Percentiles rank a stretch among this genome's conserved stretches.
phyloP scores from a whole-genome alignment of 1,284 basidiomycete genomes.

The Kwoniella shivajii region DNA sequence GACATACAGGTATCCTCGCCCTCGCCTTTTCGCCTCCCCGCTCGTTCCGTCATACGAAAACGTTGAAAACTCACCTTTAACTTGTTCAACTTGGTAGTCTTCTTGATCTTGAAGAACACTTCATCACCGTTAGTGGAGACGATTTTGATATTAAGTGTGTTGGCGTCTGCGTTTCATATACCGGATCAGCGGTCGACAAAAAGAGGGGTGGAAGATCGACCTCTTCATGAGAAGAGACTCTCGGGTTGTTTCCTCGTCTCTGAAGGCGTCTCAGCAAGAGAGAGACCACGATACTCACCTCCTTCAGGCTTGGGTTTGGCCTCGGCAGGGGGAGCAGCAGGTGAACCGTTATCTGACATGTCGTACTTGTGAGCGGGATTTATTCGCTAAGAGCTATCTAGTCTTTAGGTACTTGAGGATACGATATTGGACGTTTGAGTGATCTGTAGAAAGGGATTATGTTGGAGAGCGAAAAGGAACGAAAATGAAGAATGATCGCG shows the following conservation, averaged over 20 bases:
- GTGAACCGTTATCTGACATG: conserved; percentile 69
- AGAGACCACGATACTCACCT: conserved; percentile 6
- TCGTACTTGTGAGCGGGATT: background rate
- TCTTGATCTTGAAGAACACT: conserved; percentile 98
- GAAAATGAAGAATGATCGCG: too few relatives aligned
- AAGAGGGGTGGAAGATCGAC: background rate
- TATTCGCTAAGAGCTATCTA: too few relatives aligned
- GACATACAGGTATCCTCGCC: too few relatives aligned
- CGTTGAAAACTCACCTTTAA: conserved; percentile 57
- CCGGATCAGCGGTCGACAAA: background rate
- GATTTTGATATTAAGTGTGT: conserved; percentile 83
- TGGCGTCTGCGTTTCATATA: conserved; percentile 58
- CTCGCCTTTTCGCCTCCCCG: background rate
- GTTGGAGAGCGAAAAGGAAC: too few relatives aligned
- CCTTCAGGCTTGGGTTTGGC: conserved; percentile 64
- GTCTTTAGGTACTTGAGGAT: too few relatives aligned
- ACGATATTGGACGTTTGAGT: too few relatives aligned
- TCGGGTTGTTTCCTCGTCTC: too few relatives aligned
- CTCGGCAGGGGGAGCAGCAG: conserved; percentile 42
- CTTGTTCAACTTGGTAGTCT: conserved; percentile 89
- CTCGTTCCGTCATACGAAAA: background rate
- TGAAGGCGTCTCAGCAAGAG: background rate
- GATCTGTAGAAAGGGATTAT: too few relatives aligned
- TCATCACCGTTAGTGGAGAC: conserved; percentile 78
- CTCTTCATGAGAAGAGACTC: conserved; percentile 1